Conservation (phyloP, 805 yeast genomes). For the Dipodascus albidus region DNA sequence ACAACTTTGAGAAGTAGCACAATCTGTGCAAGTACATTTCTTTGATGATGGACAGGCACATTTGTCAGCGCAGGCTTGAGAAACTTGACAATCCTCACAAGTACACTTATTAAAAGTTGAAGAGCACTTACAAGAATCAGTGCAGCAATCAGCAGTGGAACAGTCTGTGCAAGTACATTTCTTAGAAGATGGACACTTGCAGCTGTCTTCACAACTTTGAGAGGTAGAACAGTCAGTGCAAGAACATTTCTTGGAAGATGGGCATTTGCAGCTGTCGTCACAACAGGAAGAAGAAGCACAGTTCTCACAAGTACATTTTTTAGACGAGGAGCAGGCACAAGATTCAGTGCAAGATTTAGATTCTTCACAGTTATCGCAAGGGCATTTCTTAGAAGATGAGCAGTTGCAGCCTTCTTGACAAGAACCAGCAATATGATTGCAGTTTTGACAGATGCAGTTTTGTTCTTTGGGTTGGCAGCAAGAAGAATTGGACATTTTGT, state of each 20-base stretch:
- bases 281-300: background rate
- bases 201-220: background rate
- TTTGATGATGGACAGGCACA: background rate
- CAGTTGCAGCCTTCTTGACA: background rate
- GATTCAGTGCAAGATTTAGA: background rate
- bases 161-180: background rate
- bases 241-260: background rate
- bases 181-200: background rate
- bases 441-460: background rate
- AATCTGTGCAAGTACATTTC: background rate
- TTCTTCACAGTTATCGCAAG: background rate
- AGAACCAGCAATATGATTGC: background rate
- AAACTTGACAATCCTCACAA: background rate
- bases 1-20: background rate
- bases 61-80: background rate
- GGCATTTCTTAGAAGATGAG: too few relatives aligned
- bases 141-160: background rate
- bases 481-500: too few relatives aligned
- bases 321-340: background rate
- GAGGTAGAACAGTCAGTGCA: background rate
- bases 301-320: background rate
- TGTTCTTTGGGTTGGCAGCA: background rate
- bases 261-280: background rate
- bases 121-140: background rate
- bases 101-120: background rate